phyloP scores from a whole-genome alignment of 2,329 filamentous ascomycete species.

The Botrytis porri region DNA sequence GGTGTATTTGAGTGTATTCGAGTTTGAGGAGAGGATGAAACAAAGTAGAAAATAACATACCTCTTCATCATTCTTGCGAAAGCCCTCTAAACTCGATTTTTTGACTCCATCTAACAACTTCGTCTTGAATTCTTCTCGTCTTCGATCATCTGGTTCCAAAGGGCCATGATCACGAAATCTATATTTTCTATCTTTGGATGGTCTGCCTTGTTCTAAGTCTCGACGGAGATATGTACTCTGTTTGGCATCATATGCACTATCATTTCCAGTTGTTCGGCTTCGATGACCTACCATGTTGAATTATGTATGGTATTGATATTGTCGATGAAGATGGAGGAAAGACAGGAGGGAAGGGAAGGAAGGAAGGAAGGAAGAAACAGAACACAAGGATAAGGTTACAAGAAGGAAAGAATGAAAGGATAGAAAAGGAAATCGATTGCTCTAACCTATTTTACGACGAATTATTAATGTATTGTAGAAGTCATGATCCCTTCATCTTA shows the following conservation, averaged over 20 bases:
- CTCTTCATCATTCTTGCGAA: slow-evolving; percentile 28
- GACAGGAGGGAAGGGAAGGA: background rate
- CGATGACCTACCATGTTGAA: slow-evolving; percentile 9
- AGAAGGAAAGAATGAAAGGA: background rate
- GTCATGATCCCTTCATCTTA: background rate
- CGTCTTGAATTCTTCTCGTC: slow-evolving; percentile 30
- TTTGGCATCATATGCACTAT: background rate
- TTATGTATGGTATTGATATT: background rate
- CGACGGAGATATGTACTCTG: slow-evolving; percentile 8
- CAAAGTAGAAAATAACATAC: slow-evolving; percentile 1
- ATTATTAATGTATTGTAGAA: background rate
- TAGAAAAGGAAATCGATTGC: background rate
- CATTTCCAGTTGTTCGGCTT: background rate
- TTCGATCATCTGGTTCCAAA: slow-evolving; percentile 29
- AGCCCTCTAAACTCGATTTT: slow-evolving; percentile 23
- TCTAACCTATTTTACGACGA: background rate
- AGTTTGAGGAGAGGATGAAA: background rate
- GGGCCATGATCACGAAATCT: slow-evolving; percentile 27
- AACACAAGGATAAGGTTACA: no score
- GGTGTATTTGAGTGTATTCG: background rate
- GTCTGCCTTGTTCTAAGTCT: slow-evolving; percentile 19
- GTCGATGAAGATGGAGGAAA: background rate
- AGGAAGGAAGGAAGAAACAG: no score
- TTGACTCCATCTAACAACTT: slow-evolving; percentile 27
- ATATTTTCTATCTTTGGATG: slow-evolving; percentile 27